Base-by-base conservation (phyloP, 148 eudicot species). In the Selenicereus undatus region DNA sequence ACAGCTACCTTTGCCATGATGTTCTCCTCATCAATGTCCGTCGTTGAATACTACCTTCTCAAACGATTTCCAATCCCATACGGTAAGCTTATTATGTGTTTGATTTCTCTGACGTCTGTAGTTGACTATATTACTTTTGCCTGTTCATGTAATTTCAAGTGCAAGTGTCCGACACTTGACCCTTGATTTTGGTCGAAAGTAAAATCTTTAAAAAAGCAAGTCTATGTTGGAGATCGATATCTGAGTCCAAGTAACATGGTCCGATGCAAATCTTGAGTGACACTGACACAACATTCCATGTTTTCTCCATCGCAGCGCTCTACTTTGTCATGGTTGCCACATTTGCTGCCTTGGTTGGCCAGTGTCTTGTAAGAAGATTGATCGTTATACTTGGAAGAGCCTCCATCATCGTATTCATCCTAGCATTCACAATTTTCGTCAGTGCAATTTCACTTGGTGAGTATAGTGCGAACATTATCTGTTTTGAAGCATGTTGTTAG, bases 401-500 rank as follows among this genome's bases (percentile, higher is more conserved):
- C 4, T 90, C 92, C 13, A 68, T 86, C 22, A 90, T 90, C 27
- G 83, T 90, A 72, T 90, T 90, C 79, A 88, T 88, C 51, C 65
- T 90, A 65, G 85, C 90, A 52, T 83, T 85, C 77, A 88, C 87
- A n/a, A 88, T 90, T 11, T 85, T 89, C 22, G 82, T 86, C 69
- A 92, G 93, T 71, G 93, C 95, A 11, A 80, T 92, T 75, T 88
- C 89, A 68, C 87, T 92, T 76, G 95, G 95, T 83, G 79, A 84
- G 82, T 78, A 51, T 74, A 20, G 9, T 14, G 9, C 11, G 26
- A 52, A 56, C 20, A 56, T 26, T 14, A 1, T 24, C n/a, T n/a
- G 68, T 8, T 8, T 64, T 64, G 52, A 48, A 48, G 52, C 14
- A 0, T 64, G 68, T 22, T 64, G 69, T 12, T n/a, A n/a, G n/a